Conservation (phyloP, 257 asterid genomes). For the Solanum pinnatisectum region DNA sequence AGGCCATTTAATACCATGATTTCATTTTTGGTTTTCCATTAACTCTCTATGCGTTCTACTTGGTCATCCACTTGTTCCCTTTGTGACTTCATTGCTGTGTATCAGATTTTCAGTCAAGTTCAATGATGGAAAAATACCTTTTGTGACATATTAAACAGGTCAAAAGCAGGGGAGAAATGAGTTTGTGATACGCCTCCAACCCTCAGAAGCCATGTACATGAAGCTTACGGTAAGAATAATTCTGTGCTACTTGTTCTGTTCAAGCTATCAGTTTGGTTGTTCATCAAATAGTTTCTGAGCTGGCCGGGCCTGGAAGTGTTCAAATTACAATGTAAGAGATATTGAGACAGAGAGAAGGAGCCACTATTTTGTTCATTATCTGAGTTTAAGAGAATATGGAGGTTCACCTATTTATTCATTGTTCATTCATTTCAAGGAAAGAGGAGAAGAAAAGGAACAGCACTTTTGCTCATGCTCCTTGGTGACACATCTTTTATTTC, state of each 20-base stretch:
- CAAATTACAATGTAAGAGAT: background rate
- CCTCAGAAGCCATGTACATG: conserved; percentile 97
- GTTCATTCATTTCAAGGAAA: background rate
- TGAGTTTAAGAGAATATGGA: background rate
- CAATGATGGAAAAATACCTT: conserved; percentile 9
- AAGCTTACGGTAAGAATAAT: conserved; percentile 57
- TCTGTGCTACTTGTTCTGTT: background rate
- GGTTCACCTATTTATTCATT: background rate
- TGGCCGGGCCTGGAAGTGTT: background rate
- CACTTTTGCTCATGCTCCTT: background rate
- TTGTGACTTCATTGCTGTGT: background rate
- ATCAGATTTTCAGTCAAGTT: background rate
- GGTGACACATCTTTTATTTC: background rate
- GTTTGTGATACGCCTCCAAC: conserved; percentile 94
- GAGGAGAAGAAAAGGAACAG: background rate
- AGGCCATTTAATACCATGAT: background rate
- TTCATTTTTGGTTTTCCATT: background rate
- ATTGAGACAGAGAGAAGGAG: background rate
- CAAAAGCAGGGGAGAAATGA: conserved; percentile 91
- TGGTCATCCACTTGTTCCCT: background rate
- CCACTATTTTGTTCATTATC: background rate
- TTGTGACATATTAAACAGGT: conserved; percentile 32
- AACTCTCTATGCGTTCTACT: background rate
- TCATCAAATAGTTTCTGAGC: background rate
- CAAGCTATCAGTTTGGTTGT: background rate